Base-by-base conservation (phyloP, 176 grass and related monocot genomes). In the Oryza meyeriana region DNA sequence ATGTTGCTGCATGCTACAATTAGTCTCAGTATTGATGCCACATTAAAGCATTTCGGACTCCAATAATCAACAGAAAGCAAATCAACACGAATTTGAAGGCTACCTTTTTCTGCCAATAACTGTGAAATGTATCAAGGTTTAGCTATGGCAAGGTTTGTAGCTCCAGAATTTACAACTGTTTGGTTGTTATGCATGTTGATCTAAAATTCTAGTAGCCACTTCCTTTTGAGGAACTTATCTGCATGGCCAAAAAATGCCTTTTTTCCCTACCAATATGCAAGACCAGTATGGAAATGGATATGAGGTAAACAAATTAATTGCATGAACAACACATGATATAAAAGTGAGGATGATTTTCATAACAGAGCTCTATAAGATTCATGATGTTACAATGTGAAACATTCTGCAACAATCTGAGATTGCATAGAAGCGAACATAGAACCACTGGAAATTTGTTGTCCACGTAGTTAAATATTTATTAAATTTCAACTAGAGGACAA, bases 191-290 rank as follows among this genome's bases (percentile, higher is more conserved):
- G 33, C 8, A 12, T 28, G 32, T 45, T 33, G n/a, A 62, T 81
- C 11, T 41, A 71, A 81, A 44, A 61, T 17, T 44, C 18, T 32
- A 34, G 33, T 24, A 69, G 10, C 45, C 45, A 57, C 11, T 69
- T 80, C 48, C 71, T 59, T 59, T 30, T 61, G 25, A 81, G 55
- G 66, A n/a, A 81, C n/a, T 59, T 59, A 59, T 59, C 55, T 57
- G 11, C 55, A 17, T 55, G 17, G 48, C 6, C 0, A 73, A 74
- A 59, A 74, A 10, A 31, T 73, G 17, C 22, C 9, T 64, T 62
- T 61, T 20, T 31, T 41, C n/a, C 18, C n/a, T 76, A 57, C n/a
- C 16, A 76, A 14, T 34, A 33, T 74, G 59, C 12, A 66, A 65
- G n/a, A 63, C 30, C 40, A 68, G 25, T 10, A 76, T 5, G 6